A percentile compares a stretch with the other conserved stretches of the same genome.
Conservation (phyloP, 805 yeast species). For the Kuraishia ogatae region DNA sequence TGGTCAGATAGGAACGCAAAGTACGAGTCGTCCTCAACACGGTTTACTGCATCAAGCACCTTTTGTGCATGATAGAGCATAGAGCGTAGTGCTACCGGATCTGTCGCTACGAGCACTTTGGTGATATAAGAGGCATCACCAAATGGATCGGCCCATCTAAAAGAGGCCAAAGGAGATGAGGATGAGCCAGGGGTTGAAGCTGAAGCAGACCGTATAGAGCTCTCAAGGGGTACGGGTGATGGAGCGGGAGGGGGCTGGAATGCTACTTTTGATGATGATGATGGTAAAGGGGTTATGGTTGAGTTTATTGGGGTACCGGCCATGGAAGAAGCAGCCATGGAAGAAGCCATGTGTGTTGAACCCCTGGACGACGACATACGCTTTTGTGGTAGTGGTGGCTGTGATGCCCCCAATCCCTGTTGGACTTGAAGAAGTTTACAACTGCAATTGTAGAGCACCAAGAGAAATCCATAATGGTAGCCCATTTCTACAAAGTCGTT, state of each 20-base stretch:
- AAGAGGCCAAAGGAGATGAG: background rate
- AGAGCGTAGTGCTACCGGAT: conserved; percentile 17
- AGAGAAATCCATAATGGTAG: conserved; percentile 51
- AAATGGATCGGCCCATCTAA: background rate
- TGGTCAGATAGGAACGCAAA: conserved; percentile 70
- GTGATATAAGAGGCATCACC: background rate
- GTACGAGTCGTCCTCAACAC: conserved; percentile 35
- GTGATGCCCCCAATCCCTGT: background rate
- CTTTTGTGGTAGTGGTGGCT: too few species aligned
- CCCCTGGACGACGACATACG: too few species aligned
- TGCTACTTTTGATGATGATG: too few species aligned
- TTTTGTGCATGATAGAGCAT: conserved; percentile 32
- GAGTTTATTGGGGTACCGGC: too few species aligned
- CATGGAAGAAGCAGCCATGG: conserved; percentile 6
- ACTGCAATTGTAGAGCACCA: conserved; percentile 35
- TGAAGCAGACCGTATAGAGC: too few species aligned
- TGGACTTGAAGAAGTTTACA: conserved; percentile 2
- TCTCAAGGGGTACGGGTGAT: too few species aligned
- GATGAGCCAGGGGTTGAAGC: background rate
- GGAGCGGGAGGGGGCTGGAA: too few species aligned
- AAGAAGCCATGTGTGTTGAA: too few species aligned
- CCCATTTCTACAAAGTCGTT: conserved; percentile 69
- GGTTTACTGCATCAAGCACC: conserved; percentile 30
- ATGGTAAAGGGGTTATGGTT: too few species aligned
- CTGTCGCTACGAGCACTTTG: conserved; percentile 5